Percentiles rank a stretch among this genome's conserved stretches.
phyloP scores from a whole-genome alignment of 495 filamentous ascomycete species.

The Rostrohypoxylon terebratum region DNA sequence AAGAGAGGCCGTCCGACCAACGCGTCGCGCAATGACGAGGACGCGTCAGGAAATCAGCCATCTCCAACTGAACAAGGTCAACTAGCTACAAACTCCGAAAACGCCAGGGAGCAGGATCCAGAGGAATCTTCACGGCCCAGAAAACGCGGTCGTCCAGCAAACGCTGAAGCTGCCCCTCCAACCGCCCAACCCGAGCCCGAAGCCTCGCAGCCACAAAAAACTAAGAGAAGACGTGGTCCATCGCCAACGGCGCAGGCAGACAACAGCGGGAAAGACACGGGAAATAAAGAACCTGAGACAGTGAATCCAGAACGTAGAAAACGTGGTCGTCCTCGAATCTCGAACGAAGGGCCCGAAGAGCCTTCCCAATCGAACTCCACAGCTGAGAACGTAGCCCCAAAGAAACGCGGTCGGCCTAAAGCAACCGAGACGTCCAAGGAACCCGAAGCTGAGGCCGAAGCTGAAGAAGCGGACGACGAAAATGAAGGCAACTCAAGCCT shows the following conservation, averaged over 20 bases:
- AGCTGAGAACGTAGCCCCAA: slow-evolving; percentile 18
- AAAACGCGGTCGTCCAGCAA: slow-evolving; percentile 42
- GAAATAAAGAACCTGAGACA: slow-evolving; percentile 4
- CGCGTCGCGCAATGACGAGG: slow-evolving; percentile 53
- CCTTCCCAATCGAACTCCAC: slow-evolving; percentile 1
- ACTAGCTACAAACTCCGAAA: slow-evolving; percentile 19
- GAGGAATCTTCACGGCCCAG: slow-evolving; percentile 34
- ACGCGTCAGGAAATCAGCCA: slow-evolving; percentile 50
- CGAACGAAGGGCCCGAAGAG: slow-evolving; percentile 34
- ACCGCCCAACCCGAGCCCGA: slow-evolving; percentile 28
- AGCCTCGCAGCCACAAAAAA: slow-evolving; percentile 24
- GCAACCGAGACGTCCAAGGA: slow-evolving; percentile 17
- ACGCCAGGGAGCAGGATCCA: slow-evolving; percentile 15
- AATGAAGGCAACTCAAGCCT: slow-evolving; percentile 47
- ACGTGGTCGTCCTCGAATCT: slow-evolving; percentile 24
- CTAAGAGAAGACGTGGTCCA: slow-evolving; percentile 26
- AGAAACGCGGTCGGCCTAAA: slow-evolving; percentile 43
- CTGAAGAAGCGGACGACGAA: slow-evolving; percentile 44
- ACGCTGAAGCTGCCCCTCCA: slow-evolving; percentile 9
- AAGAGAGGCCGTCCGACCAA: slow-evolving; percentile 56
- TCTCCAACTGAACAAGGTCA: slow-evolving; percentile 30
- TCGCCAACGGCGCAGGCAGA: slow-evolving; percentile 12
- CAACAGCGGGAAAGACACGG: not conserved
- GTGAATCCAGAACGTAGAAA: slow-evolving; percentile 11
- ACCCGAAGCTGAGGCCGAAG: slow-evolving; percentile 24